Percentiles rank a stretch among this genome's conserved stretches.
phyloP scores from a whole-genome alignment of 2,329 filamentous ascomycete species.

The Diaporthe amygdali region DNA sequence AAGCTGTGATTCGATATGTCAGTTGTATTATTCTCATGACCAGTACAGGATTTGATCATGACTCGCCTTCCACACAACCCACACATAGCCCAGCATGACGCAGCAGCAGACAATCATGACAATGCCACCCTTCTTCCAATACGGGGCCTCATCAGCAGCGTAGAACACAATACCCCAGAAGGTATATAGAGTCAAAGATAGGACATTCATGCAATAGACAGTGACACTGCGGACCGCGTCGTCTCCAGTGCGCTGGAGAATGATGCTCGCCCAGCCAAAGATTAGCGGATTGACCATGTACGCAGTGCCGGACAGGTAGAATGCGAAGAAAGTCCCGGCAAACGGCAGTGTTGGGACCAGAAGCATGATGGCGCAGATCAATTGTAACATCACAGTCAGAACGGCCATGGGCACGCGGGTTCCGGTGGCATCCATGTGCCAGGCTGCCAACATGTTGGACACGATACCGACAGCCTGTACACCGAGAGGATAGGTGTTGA shows the following conservation, averaged over 20 bases:
- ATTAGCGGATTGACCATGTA: constrained; percentile 45
- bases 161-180: constrained; percentile 52
- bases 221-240: constrained; percentile 46
- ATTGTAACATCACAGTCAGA: constrained; percentile 37
- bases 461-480: constrained; percentile 43
- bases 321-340: constrained; percentile 40
- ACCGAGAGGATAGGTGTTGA: constrained; percentile 41
- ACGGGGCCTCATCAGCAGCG: constrained; percentile 45
- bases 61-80: constrained; percentile 1
- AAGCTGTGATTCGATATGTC: background rate
- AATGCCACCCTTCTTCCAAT: constrained; percentile 34
- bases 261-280: constrained; percentile 45
- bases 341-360: constrained; percentile 37
- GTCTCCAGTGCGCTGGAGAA: constrained; percentile 41
- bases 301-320: constrained; percentile 42
- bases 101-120: background rate
- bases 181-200: constrained; percentile 44
- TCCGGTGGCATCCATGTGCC: constrained; percentile 40
- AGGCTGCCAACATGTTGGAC: constrained; percentile 40
- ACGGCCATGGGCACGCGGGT: constrained; percentile 40
- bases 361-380: constrained; percentile 37
- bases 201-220: constrained; percentile 46
- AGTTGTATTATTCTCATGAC: background rate
- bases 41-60: background rate
- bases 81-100: background rate